Conservation (phyloP, 495 filamentous ascomycete genomes). For the Parathielavia hyrcaniae region DNA sequence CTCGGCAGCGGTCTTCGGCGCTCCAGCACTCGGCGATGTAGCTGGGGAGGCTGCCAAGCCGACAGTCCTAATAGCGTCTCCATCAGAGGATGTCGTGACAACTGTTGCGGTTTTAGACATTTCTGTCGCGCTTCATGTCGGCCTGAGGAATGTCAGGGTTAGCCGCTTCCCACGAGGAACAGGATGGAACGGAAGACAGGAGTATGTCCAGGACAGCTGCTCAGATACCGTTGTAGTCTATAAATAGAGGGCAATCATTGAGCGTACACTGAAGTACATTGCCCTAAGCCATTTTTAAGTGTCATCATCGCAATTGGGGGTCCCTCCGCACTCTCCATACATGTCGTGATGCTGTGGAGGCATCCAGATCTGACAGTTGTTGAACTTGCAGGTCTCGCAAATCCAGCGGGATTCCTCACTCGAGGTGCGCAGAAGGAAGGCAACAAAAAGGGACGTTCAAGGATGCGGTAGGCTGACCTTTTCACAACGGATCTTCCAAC, state of each 20-base stretch:
- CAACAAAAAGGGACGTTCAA: background rate
- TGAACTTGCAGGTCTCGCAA: no score
- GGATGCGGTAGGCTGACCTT: conserved; percentile 21
- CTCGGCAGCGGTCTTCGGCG: conserved; percentile 17
- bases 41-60: background rate
- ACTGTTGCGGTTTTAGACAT: conserved; percentile 38
- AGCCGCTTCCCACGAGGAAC: background rate
- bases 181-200: background rate
- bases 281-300: conserved; percentile 48
- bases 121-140: conserved; percentile 35
- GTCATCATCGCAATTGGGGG: conserved; percentile 53
- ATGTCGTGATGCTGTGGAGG: no score
- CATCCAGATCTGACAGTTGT: no score
- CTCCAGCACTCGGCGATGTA: conserved; percentile 3
- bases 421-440: background rate
- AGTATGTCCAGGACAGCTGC: conserved; percentile 13
- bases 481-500: conserved; percentile 24
- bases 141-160: conserved; percentile 12
- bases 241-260: conserved; percentile 63
- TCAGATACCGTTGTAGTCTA: conserved; percentile 99
- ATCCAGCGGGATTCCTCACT: no score
- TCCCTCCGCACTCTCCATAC: no score
- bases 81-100: background rate
- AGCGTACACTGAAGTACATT: conserved; percentile 60
- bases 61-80: background rate